phyloP scores from a whole-genome alignment of 148 eudicot genomes.

The Persicaria maculosa region DNA sequence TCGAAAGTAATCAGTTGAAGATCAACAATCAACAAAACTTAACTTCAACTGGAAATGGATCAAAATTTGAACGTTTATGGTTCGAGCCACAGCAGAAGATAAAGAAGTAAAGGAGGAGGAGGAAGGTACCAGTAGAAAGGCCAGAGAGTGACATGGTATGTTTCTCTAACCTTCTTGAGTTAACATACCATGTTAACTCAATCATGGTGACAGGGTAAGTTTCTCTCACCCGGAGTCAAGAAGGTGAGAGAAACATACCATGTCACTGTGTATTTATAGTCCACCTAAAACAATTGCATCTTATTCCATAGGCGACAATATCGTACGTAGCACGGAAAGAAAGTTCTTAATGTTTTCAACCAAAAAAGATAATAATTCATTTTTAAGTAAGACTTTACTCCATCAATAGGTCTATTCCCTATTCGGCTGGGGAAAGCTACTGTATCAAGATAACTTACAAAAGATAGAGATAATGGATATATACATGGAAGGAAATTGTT shows the following conservation, averaged over 20 bases:
- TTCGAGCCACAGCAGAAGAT: background rate
- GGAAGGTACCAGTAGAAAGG: conserved; percentile 55
- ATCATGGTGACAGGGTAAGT: too few species aligned
- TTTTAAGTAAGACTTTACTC: background rate
- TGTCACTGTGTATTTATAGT: too few species aligned
- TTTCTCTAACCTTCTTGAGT: too few species aligned
- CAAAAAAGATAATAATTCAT: too few species aligned
- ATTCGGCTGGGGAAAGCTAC: background rate
- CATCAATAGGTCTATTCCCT: background rate
- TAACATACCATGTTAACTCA: too few species aligned
- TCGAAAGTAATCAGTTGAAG: background rate
- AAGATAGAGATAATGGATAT: background rate
- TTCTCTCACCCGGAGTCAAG: too few species aligned
- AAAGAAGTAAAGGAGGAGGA: background rate
- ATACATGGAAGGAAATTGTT: background rate
- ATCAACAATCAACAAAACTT: background rate
- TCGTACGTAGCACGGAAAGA: too few species aligned
- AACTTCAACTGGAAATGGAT: background rate
- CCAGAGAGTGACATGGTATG: too few species aligned
- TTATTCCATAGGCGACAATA: too few species aligned
- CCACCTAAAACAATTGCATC: too few species aligned
- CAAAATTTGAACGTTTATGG: background rate
- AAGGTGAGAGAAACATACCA: too few species aligned
- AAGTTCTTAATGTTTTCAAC: too few species aligned
- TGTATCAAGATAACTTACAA: background rate